Evolutionary conservation across 495 filamentous ascomycete species (phyloP).

Genomic region (Cairneyella variabilis): DNA sequence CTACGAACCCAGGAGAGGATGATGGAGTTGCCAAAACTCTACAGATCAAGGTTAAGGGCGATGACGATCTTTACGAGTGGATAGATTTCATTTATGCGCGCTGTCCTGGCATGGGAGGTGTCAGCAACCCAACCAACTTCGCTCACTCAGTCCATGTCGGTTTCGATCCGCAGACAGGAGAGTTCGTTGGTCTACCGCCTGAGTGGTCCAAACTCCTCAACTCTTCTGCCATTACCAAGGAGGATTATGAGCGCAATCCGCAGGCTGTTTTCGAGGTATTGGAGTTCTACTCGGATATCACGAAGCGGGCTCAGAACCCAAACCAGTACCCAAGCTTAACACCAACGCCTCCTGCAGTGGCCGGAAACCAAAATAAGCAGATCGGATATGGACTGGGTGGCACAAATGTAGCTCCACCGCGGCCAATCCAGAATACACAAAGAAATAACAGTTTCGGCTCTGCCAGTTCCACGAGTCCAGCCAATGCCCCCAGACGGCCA

Average conservation of each 20-base stretch:
- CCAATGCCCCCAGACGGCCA: slow-evolving; percentile 32
- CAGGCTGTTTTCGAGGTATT: slow-evolving; percentile 96
- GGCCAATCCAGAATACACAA: slow-evolving; percentile 57
- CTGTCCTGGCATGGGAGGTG: slow-evolving; percentile 94
- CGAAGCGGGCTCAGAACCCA: slow-evolving; percentile 79
- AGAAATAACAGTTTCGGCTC: slow-evolving; percentile 42
- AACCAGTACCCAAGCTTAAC: slow-evolving; percentile 68
- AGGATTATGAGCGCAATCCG: slow-evolving; percentile 97
- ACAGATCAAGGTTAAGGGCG: slow-evolving; percentile 84
- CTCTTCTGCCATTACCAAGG: slow-evolving; percentile 92
- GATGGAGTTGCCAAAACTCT: slow-evolving; percentile 77
- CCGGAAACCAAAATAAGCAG: slow-evolving; percentile 57
- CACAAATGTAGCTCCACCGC: slow-evolving; percentile 72
- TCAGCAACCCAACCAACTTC: slow-evolving; percentile 97
- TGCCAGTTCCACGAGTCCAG: slow-evolving; percentile 24
- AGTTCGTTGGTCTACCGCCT: slow-evolving; percentile 86
- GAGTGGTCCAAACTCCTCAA: slow-evolving; percentile 97
- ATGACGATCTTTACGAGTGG: slow-evolving; percentile 97
- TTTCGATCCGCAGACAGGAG: slow-evolving; percentile 89
- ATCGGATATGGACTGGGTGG: slow-evolving; percentile 58
- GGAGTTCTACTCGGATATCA: slow-evolving; percentile 95
- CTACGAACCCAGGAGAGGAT: slow-evolving; percentile 56
- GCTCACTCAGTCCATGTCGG: slow-evolving; percentile 95
- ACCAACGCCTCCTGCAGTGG: slow-evolving; percentile 57
- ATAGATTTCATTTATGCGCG: slow-evolving; percentile 95